phyloP scores from a whole-genome alignment of 768 basidiomycete species.

The Tephrocybe sp. region DNA sequence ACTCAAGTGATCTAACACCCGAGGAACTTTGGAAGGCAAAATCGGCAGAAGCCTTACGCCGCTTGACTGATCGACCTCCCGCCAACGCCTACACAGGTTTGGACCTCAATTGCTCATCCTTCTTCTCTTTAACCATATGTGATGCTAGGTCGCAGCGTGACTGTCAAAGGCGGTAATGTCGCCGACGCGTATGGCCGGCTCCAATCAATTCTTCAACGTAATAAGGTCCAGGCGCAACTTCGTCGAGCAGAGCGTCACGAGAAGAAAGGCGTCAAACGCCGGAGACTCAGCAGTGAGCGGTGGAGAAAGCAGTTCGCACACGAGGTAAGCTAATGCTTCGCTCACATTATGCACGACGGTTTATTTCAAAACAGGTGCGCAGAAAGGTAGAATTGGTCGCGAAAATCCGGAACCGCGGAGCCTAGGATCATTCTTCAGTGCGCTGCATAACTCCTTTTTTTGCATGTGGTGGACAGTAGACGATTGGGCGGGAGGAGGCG shows the following conservation, averaged over 20 bases:
- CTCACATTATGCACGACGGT: slow-evolving; percentile 10
- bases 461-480: neutral
- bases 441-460: neutral
- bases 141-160: slow-evolving; percentile 59
- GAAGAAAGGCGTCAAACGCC: slow-evolving; percentile 79
- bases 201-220: slow-evolving; percentile 49
- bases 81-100: slow-evolving; percentile 56
- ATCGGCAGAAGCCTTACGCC: slow-evolving; percentile 26
- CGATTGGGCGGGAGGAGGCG: neutral
- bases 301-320: slow-evolving; percentile 81
- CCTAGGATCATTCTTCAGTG: slow-evolving; percentile 33
- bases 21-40: slow-evolving; percentile 42
- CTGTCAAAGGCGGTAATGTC: slow-evolving; percentile 43
- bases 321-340: slow-evolving; percentile 49
- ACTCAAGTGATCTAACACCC: neutral
- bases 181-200: slow-evolving; percentile 48
- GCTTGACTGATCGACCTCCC: slow-evolving; percentile 27
- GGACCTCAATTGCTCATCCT: neutral
- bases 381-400: slow-evolving; percentile 80
- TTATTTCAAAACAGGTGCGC: slow-evolving; percentile 57
- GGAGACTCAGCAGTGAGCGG: slow-evolving; percentile 70
- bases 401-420: slow-evolving; percentile 75
- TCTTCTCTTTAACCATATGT: neutral
- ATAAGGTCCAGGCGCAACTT: slow-evolving; percentile 54
- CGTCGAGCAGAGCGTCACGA: slow-evolving; percentile 64